Evolutionary conservation across 2,329 filamentous ascomycete genomes (phyloP).

Genomic region (Penicillium sp.): DNA sequence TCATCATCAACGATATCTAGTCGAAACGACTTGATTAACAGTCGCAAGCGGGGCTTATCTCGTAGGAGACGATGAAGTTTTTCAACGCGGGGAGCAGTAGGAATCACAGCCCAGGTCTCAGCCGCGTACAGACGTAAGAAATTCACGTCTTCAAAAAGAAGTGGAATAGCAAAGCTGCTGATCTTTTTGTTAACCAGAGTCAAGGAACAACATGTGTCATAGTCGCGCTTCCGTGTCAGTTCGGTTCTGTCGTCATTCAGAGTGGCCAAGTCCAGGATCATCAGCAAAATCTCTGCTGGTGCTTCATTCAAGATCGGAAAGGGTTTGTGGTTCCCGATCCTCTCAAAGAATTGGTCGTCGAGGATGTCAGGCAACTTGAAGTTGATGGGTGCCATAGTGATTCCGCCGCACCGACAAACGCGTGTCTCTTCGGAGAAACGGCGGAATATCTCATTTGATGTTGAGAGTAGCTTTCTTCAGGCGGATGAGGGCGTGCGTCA

Average conservation of each 20-base stretch:
- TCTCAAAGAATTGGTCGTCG: too few species aligned
- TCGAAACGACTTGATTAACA: not conserved
- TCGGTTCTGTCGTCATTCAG: not conserved
- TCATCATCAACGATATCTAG: constrained; percentile 5
- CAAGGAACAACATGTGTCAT: constrained; percentile 1
- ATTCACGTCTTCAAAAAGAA: constrained; percentile 5
- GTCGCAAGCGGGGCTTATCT: not conserved
- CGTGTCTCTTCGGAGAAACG: too few species aligned
- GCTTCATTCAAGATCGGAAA: not conserved
- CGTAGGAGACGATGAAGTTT: constrained; percentile 4
- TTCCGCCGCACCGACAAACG: too few species aligned
- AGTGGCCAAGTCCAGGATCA: constrained; percentile 5
- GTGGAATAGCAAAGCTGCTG: constrained; percentile 1
- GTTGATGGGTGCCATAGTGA: too few species aligned
- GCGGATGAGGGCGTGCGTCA: too few species aligned
- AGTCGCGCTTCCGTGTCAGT: constrained; percentile 3
- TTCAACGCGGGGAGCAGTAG: constrained; percentile 1
- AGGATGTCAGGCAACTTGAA: too few species aligned
- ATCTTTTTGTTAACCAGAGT: constrained; percentile 2
- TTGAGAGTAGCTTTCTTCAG: too few species aligned
- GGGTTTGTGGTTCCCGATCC: too few species aligned
- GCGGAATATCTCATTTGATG: too few species aligned
- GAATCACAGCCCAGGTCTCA: not conserved
- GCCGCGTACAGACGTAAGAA: not conserved
- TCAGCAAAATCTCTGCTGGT: constrained; percentile 2